Percentiles rank a stretch among this genome's conserved stretches.
phyloP scores from a whole-genome alignment of 1,284 basidiomycete species.

The Cutaneotrichosporon curvatum region DNA sequence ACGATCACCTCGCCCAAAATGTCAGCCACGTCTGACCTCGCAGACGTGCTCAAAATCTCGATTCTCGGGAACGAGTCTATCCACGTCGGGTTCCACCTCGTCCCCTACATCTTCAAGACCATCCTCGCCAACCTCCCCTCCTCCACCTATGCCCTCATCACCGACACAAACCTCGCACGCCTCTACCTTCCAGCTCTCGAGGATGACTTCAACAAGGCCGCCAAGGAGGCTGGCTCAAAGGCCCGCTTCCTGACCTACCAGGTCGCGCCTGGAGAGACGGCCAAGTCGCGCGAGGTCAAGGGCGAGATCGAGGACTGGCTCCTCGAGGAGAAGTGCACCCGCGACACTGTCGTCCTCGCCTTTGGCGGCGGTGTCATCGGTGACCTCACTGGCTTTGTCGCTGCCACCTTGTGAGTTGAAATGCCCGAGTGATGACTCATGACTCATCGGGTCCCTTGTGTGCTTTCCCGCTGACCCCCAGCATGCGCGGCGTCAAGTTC shows the following conservation, averaged over 20 bases:
- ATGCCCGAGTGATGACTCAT: background rate
- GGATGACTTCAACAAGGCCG: slow-evolving; percentile 56
- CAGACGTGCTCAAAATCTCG: slow-evolving; percentile 55
- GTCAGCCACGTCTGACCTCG: slow-evolving; percentile 27
- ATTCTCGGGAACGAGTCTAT: slow-evolving; percentile 83
- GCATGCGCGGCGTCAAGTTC: slow-evolving; percentile 84
- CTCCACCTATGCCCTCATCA: slow-evolving; percentile 86
- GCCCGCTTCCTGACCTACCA: slow-evolving; percentile 72
- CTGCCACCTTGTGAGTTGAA: slow-evolving; percentile 86
- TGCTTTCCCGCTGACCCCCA: slow-evolving; percentile 31
- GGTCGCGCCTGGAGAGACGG: slow-evolving; percentile 83
- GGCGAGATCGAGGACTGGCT: slow-evolving; percentile 92
- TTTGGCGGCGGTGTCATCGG: slow-evolving; percentile 96
- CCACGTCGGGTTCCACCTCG: slow-evolving; percentile 84
- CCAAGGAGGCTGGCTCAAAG: slow-evolving; percentile 39
- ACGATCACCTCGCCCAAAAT: too few species aligned
- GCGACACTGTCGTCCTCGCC: slow-evolving; percentile 88
- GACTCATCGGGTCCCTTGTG: too few species aligned
- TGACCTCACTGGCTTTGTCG: slow-evolving; percentile 91
- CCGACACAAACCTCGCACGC: slow-evolving; percentile 79
- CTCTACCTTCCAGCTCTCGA: slow-evolving; percentile 67
- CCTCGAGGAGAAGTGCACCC: slow-evolving; percentile 76
- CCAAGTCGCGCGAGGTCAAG: slow-evolving; percentile 86
- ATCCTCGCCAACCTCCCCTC: slow-evolving; percentile 68
- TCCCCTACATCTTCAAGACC: slow-evolving; percentile 75